Conservation (phyloP, 495 filamentous ascomycete genomes). For the Thozetella sp. region DNA sequence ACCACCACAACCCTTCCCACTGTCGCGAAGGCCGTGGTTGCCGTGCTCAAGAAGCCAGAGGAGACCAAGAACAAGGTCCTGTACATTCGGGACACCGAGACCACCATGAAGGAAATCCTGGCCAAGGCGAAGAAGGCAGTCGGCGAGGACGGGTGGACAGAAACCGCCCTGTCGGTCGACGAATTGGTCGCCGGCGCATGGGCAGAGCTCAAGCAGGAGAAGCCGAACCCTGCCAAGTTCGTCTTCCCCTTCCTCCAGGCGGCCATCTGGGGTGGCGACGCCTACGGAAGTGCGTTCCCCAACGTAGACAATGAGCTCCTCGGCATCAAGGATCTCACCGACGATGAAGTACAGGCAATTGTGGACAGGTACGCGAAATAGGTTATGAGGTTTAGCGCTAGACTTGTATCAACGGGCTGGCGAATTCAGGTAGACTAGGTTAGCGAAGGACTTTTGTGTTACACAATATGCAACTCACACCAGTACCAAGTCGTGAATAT, state of each 20-base stretch:
- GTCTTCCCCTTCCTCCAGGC: slow-evolving; percentile 19
- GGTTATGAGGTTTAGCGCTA: background rate
- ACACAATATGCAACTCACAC: too few species aligned
- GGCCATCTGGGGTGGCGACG: background rate
- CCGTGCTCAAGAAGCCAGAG: slow-evolving; percentile 41
- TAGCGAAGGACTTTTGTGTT: too few species aligned
- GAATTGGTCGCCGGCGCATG: background rate
- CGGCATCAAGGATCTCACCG: slow-evolving; percentile 19
- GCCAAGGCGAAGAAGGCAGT: slow-evolving; percentile 35
- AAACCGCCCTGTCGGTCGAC: slow-evolving; percentile 30
- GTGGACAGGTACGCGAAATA: background rate
- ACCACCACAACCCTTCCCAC: slow-evolving; percentile 36
- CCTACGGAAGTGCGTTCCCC: slow-evolving; percentile 6
- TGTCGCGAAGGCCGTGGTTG: slow-evolving; percentile 42
- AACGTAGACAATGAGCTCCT: slow-evolving; percentile 23
- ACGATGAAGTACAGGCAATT: slow-evolving; percentile 12
- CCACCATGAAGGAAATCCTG: slow-evolving; percentile 46
- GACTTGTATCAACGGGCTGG: too few species aligned
- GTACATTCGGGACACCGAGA: slow-evolving; percentile 34
- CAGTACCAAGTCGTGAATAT: too few species aligned
- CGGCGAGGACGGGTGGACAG: slow-evolving; percentile 32
- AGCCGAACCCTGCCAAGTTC: background rate
- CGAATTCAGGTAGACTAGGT: too few species aligned
- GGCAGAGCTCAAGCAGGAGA: background rate
- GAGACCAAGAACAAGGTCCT: slow-evolving; percentile 52